These are phyloP conservation scores for Xylariaceae sp. DNA, from an alignment of 2,329 filamentous ascomycete genomes.

Conservation along the genomic window DNA sequence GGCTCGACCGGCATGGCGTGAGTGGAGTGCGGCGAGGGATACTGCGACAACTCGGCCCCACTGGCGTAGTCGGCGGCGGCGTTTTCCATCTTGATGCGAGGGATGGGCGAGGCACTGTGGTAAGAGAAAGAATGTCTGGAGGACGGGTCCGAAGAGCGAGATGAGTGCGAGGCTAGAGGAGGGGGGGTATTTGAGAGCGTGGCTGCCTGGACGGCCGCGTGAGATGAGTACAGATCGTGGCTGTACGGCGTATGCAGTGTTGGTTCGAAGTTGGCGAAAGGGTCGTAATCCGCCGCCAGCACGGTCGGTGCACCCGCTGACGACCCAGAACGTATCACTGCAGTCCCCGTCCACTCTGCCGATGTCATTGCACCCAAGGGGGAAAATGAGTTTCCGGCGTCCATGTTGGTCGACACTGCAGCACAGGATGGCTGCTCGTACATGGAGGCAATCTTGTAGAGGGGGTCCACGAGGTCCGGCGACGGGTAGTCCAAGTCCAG, in stretches of 20 bases:
- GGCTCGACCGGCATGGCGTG: slow-evolving; percentile 29
- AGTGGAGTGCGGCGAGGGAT: slow-evolving; percentile 36
- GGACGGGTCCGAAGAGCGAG: slow-evolving; percentile 28
- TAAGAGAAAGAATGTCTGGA: slow-evolving; percentile 30
- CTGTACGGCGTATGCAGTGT: slow-evolving; percentile 38
- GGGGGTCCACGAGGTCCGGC: slow-evolving; percentile 37
- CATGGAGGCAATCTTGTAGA: slow-evolving; percentile 39
- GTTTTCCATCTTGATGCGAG: slow-evolving; percentile 37
- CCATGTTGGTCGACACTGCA: slow-evolving; percentile 26
- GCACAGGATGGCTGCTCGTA: slow-evolving; percentile 38
- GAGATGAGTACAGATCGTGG: slow-evolving; percentile 42
- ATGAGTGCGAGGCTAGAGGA: slow-evolving; percentile 24
- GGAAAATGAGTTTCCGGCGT: slow-evolving; percentile 33
- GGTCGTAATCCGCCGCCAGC: slow-evolving; percentile 46
- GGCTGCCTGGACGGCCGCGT: slow-evolving; percentile 29
- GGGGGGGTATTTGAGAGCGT: slow-evolving; percentile 22
- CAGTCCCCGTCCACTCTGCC: slow-evolving; percentile 38
- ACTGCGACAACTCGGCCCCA: slow-evolving; percentile 33
- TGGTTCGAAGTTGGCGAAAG: slow-evolving; percentile 44
- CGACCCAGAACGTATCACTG: slow-evolving; percentile 35
- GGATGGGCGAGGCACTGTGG: slow-evolving; percentile 27
- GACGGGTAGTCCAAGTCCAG: slow-evolving; percentile 44
- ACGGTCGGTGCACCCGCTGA: slow-evolving; percentile 39
- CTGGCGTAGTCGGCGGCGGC: slow-evolving; percentile 30
- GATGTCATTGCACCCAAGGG: slow-evolving; percentile 38